phyloP scores from a whole-genome alignment of 2,329 filamentous ascomycete species.

The Alternaria hordeiaustralica region DNA sequence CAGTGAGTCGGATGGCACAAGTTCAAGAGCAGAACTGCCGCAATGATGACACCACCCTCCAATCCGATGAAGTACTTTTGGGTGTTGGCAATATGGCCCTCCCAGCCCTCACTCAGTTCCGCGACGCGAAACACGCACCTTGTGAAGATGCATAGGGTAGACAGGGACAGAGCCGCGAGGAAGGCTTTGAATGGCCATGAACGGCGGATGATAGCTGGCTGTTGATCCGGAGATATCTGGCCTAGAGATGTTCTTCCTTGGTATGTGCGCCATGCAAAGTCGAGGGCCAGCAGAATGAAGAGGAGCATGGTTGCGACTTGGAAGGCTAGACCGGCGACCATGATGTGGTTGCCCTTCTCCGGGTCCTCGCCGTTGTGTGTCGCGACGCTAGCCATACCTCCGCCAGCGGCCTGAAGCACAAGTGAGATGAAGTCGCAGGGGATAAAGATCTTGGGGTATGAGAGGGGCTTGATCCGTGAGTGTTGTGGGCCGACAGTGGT shows the following conservation, averaged over 20 bases:
- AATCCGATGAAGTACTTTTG: slow-evolving; percentile 50
- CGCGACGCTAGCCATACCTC: slow-evolving; percentile 50
- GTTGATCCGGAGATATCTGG: slow-evolving; percentile 32
- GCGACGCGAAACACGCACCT: slow-evolving; percentile 70
- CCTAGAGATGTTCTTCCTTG: slow-evolving; percentile 22
- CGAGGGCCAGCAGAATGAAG: slow-evolving; percentile 51
- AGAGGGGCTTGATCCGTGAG: slow-evolving; percentile 52
- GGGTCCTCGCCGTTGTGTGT: slow-evolving; percentile 40
- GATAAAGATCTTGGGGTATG: slow-evolving; percentile 61
- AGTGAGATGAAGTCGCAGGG: slow-evolving; percentile 56
- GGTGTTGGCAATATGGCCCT: slow-evolving; percentile 61
- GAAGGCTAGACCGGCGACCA: slow-evolving; percentile 54
- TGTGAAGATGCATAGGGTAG: slow-evolving; percentile 69
- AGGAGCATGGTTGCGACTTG: slow-evolving; percentile 54
- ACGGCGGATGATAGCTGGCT: slow-evolving; percentile 31
- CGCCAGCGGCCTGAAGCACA: slow-evolving; percentile 53
- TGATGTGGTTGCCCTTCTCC: slow-evolving; percentile 52
- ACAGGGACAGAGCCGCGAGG: slow-evolving; percentile 60
- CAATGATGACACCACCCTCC: slow-evolving; percentile 44
- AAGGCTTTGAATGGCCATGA: slow-evolving; percentile 61
- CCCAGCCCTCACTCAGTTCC: slow-evolving; percentile 70
- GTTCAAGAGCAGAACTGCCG: slow-evolving; percentile 44
- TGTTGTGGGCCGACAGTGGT: slow-evolving; percentile 48
- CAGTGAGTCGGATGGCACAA: slow-evolving; percentile 47
- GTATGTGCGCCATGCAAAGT: slow-evolving; percentile 47